These are phyloP conservation scores for Suillus americanus DNA, from an alignment of 768 basidiomycete genomes.

Conservation along the genomic window DNA sequence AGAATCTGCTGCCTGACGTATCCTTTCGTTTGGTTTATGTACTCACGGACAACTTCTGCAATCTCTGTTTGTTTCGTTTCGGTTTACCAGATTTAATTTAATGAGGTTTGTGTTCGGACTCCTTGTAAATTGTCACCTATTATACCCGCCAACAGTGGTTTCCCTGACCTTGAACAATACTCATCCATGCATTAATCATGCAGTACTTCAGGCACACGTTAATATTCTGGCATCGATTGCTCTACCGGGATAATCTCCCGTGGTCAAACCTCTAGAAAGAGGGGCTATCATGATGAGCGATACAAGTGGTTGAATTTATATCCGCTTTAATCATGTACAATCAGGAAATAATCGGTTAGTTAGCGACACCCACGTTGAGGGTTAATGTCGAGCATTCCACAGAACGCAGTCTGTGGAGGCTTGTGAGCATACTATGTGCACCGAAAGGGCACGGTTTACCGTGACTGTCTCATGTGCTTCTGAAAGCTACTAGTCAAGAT, in stretches of 20 bases:
- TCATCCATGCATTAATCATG: not conserved
- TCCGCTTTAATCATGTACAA: not conserved
- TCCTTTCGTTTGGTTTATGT: not conserved
- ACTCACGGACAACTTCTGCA: not conserved
- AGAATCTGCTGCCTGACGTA: not conserved
- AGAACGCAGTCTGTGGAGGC: not conserved
- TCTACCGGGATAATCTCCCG: not conserved
- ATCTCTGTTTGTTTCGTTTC: not conserved
- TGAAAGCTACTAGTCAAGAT: constrained; percentile 37
- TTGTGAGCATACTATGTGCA: not conserved
- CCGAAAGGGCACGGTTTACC: not conserved
- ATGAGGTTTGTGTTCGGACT: not conserved
- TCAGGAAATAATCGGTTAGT: not conserved
- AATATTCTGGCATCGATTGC: not conserved
- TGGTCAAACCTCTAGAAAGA: not conserved
- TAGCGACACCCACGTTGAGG: not conserved
- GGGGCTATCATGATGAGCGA: too few species aligned
- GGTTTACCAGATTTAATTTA: constrained; percentile 1
- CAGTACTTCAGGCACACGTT: not conserved
- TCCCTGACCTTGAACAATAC: not conserved
- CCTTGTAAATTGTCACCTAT: not conserved
- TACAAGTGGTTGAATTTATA: not conserved
- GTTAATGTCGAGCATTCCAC: not conserved
- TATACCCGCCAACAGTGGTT: not conserved
- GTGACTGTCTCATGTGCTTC: constrained; percentile 36